Evolutionary conservation across 2,329 filamentous ascomycete species (phyloP).

Genomic region (Colletotrichum sp.): DNA sequence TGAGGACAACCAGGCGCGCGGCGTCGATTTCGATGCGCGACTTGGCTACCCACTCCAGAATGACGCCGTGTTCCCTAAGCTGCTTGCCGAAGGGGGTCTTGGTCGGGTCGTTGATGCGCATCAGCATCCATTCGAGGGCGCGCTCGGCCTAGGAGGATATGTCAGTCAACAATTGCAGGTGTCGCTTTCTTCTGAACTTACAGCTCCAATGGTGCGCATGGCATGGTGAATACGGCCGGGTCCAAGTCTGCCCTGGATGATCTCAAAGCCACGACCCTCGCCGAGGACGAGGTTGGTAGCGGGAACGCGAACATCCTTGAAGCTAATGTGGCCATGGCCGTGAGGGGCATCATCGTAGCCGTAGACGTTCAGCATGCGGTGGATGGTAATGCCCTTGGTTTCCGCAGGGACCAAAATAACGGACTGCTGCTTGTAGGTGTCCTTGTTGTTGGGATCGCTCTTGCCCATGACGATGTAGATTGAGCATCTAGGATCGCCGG

Average conservation of each 20-base stretch:
- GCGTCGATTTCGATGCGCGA: constrained; percentile 94
- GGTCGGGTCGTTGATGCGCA: constrained; percentile 87
- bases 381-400: constrained; percentile 85
- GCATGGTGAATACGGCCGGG: constrained; percentile 97
- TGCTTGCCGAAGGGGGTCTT: constrained; percentile 93
- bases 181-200: constrained; percentile 40
- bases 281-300: constrained; percentile 85
- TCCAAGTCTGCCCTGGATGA: constrained; percentile 95
- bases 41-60: constrained; percentile 92
- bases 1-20: constrained; percentile 86
- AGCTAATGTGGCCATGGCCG: constrained; percentile 91
- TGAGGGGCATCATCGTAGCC: constrained; percentile 99
- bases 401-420: constrained; percentile 86
- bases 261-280: constrained; percentile 94
- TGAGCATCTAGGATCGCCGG: constrained; percentile 89
- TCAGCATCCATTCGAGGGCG: constrained; percentile 93
- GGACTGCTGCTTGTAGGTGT: constrained; percentile 89
- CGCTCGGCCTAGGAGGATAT: constrained; percentile 69
- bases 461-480: constrained; percentile 98
- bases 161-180: neutral
- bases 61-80: constrained; percentile 87
- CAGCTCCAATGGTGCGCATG: constrained; percentile 91
- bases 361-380: constrained; percentile 93
- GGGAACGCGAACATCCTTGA: constrained; percentile 89
- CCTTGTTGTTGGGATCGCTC: constrained; percentile 75